phyloP scores from a whole-genome alignment of 768 basidiomycete genomes.

The Auriscalpium vulgare region DNA sequence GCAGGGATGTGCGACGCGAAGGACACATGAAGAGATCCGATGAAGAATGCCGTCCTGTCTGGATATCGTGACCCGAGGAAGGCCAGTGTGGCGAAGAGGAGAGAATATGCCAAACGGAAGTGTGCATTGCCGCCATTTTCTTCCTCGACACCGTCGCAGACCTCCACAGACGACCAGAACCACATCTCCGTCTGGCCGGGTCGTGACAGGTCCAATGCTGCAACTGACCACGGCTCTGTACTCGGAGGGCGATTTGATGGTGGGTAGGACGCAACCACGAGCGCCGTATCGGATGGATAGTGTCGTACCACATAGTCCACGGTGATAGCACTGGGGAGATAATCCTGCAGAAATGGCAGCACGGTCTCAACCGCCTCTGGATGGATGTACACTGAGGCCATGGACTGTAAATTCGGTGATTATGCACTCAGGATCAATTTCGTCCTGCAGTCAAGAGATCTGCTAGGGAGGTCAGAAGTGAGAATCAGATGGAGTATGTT shows the following conservation, averaged over 20 bases:
- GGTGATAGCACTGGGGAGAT: neutral
- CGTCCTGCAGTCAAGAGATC: too few relatives aligned
- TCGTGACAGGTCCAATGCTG: neutral
- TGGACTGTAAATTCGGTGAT: neutral
- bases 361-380: neutral
- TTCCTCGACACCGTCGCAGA: neutral
- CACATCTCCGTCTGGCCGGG: neutral
- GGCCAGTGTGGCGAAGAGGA: neutral
- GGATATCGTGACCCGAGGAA: neutral
- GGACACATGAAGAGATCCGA: neutral
- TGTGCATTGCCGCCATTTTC: neutral
- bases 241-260: neutral
- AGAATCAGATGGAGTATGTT: too few relatives aligned
- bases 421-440: too few relatives aligned
- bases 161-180: conserved; percentile 1
- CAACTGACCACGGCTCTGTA: neutral
- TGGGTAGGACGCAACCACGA: neutral
- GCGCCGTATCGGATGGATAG: neutral
- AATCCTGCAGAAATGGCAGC: neutral
- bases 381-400: neutral
- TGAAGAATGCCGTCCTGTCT: neutral
- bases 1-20: neutral
- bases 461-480: too few relatives aligned
- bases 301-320: neutral
- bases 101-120: neutral